A percentile compares a stretch with the other conserved stretches of the same genome.
These are phyloP conservation scores for Xylaria acuta DNA, from an alignment of 495 filamentous ascomycete species.

Conservation along the genomic window DNA sequence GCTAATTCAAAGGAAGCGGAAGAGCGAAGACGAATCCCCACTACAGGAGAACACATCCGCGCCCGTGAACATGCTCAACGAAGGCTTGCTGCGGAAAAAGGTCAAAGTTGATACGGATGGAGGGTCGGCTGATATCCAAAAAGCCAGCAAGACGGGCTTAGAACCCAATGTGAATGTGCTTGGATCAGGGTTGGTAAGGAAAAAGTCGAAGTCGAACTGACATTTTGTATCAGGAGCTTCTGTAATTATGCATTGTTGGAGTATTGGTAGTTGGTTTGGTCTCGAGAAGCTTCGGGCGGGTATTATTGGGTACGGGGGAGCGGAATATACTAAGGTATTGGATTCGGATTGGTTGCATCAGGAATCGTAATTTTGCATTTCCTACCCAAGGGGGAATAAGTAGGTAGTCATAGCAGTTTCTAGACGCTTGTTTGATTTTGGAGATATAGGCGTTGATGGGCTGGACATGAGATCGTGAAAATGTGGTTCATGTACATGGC, in stretches of 20 bases:
- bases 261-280: slow-evolving; percentile 2
- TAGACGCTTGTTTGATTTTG: neutral
- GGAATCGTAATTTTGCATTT: neutral
- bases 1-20: slow-evolving; percentile 49
- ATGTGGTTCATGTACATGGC: neutral
- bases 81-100: slow-evolving; percentile 69
- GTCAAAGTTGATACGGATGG: slow-evolving; percentile 49
- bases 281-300: neutral
- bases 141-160: neutral
- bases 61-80: slow-evolving; percentile 40
- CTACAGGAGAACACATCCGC: slow-evolving; percentile 16
- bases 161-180: slow-evolving; percentile 61
- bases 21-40: slow-evolving; percentile 23
- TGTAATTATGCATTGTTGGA: neutral
- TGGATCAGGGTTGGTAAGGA: slow-evolving; percentile 63
- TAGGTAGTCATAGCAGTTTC: neutral
- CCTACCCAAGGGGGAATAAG: neutral
- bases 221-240: neutral
- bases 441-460: neutral
- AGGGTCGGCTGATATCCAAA: neutral
- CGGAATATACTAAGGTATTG: slow-evolving; percentile 3
- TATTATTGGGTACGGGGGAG: neutral
- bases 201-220: slow-evolving; percentile 63
- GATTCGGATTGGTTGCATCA: neutral
- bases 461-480: neutral